Evolutionary conservation across 768 basidiomycete species (phyloP).

Genomic region (Boletus rubroflammeus): DNA sequence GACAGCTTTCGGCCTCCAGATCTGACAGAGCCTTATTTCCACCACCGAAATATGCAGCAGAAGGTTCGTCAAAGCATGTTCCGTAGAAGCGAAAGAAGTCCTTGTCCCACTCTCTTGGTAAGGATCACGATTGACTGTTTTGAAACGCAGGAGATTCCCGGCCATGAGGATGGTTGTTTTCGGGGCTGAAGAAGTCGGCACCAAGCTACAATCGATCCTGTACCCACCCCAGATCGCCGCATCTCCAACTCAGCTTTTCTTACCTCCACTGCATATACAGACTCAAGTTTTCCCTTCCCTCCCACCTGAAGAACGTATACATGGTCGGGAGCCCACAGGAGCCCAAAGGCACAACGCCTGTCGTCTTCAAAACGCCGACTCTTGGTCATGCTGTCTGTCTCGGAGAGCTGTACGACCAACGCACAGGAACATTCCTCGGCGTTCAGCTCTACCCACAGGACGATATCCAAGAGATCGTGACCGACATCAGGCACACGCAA

Average conservation of each 20-base stretch:
- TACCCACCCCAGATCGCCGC: neutral
- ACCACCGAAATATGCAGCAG: too few species aligned
- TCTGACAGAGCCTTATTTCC: too few species aligned
- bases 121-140: too few species aligned
- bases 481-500: neutral
- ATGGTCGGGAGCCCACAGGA: rapidly evolving
- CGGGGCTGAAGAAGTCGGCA: neutral
- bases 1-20: too few species aligned
- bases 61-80: neutral
- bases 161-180: neutral
- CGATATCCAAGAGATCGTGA: neutral
- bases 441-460: neutral
- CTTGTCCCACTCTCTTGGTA: neutral
- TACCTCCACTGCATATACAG: neutral
- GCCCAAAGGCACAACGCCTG: neutral
- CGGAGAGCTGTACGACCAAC: neutral
- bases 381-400: neutral
- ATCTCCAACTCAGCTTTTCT: neutral
- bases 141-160: neutral
- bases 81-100: neutral
- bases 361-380: neutral
- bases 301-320: neutral
- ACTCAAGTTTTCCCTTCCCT: neutral
- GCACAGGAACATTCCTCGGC: neutral
- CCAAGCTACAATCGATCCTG: neutral